These are phyloP conservation scores for Peniophora sp. DNA, from an alignment of 1,284 basidiomycete species.

Conservation along the genomic window DNA sequence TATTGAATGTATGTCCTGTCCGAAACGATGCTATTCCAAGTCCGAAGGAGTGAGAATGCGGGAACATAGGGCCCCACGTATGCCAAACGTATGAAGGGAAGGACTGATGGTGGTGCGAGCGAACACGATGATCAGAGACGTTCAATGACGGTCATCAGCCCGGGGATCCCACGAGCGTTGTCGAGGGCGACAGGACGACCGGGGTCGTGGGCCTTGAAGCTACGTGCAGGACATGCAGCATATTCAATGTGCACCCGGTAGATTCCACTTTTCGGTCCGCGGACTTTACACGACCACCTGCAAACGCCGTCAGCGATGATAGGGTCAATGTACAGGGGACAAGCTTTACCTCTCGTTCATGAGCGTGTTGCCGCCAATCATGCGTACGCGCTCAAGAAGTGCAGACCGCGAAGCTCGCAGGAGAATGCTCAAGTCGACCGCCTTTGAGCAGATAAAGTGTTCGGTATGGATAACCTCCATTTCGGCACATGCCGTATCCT, in stretches of 20 bases:
- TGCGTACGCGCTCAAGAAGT: slow-evolving; percentile 45
- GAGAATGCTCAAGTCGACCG: slow-evolving; percentile 52
- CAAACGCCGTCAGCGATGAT: slow-evolving; percentile 2
- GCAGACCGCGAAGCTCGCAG: slow-evolving; percentile 44
- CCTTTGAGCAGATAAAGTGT: slow-evolving; percentile 51
- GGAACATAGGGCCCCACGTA: no score
- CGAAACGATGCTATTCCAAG: no score
- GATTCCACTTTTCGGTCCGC: slow-evolving; percentile 42
- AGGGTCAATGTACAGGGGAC: slow-evolving; percentile 4
- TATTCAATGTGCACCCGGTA: slow-evolving; percentile 62
- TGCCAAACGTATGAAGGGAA: background rate
- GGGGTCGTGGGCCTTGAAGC: slow-evolving; percentile 20
- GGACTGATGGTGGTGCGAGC: background rate
- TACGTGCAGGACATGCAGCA: slow-evolving; percentile 36
- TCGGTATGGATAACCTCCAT: slow-evolving; percentile 37
- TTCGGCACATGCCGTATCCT: slow-evolving; percentile 24
- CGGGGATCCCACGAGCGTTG: slow-evolving; percentile 22
- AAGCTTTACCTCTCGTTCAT: slow-evolving; percentile 57
- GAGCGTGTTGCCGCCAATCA: slow-evolving; percentile 49
- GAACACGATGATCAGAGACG: slow-evolving; percentile 2
- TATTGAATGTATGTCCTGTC: no score
- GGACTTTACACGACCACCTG: slow-evolving; percentile 61
- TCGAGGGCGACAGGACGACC: slow-evolving; percentile 24
- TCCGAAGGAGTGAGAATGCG: no score
- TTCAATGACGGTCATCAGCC: slow-evolving; percentile 27